phyloP scores from a whole-genome alignment of 371 early-diverging fungal genomes.

The Choanephora cucurbitarum region DNA sequence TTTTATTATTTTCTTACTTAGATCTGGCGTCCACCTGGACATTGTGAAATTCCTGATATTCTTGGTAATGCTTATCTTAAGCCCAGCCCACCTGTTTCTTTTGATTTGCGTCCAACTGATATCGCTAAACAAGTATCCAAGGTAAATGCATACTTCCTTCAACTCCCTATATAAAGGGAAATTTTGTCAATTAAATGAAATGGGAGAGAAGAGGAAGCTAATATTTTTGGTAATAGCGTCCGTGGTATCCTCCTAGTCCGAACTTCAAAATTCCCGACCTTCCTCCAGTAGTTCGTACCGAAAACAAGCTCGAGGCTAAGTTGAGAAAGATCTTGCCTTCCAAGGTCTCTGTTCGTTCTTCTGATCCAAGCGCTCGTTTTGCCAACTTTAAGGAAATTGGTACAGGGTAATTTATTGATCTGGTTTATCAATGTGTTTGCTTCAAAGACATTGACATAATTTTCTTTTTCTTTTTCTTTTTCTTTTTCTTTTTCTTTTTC shows the following conservation, averaged over 20 bases:
- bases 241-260: slow-evolving; percentile 42
- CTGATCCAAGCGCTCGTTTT: slow-evolving; percentile 41
- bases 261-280: slow-evolving; percentile 29
- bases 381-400: slow-evolving; percentile 44
- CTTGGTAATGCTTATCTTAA: slow-evolving; percentile 50
- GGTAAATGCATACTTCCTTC: slow-evolving; percentile 20
- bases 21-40: slow-evolving; percentile 48
- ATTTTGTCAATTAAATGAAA: neutral
- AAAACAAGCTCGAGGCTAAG: slow-evolving; percentile 31
- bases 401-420: slow-evolving; percentile 49
- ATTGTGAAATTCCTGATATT: slow-evolving; percentile 53
- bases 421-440: too few species aligned
- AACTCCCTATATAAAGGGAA: neutral
- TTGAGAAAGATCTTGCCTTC: slow-evolving; percentile 33
- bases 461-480: neutral
- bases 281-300: slow-evolving; percentile 29
- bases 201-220: slow-evolving; percentile 2
- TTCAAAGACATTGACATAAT: too few species aligned
- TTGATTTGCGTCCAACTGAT: slow-evolving; percentile 41
- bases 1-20: neutral
- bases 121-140: slow-evolving; percentile 45
- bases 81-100: slow-evolving; percentile 40
- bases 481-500: neutral
- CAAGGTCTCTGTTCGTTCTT: slow-evolving; percentile 33
- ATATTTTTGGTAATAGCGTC: slow-evolving; percentile 26